Percentiles rank a stretch among this genome's conserved stretches.
These are phyloP conservation scores for Phytopythium sindhum DNA, from an alignment of 352 stramenopile genomes.

Conservation along the genomic window DNA sequence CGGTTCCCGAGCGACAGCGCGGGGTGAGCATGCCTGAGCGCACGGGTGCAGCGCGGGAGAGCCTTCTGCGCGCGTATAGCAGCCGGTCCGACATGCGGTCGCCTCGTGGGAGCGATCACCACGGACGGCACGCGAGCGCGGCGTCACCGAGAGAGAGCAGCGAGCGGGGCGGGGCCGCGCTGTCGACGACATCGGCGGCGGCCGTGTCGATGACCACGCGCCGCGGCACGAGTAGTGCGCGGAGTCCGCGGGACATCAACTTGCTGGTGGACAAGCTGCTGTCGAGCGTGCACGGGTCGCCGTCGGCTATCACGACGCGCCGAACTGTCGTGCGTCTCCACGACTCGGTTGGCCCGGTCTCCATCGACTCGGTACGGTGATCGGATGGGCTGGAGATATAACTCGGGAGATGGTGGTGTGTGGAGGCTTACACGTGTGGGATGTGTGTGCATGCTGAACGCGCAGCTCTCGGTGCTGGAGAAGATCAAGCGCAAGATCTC, in stretches of 20 bases:
- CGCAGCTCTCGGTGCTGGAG: constrained; percentile 63
- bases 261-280: constrained; percentile 56
- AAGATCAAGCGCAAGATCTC: constrained; percentile 77
- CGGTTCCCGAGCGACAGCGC: constrained; percentile 4
- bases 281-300: constrained; percentile 41
- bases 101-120: background rate
- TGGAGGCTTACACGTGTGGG: background rate
- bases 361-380: constrained; percentile 33
- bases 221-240: constrained; percentile 15
- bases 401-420: background rate
- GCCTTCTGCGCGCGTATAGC: constrained; percentile 5
- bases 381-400: background rate
- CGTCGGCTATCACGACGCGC: constrained; percentile 53
- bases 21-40: constrained; percentile 3
- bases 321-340: constrained; percentile 54
- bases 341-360: constrained; percentile 26
- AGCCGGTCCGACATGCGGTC: background rate
- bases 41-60: background rate
- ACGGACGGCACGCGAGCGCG: background rate
- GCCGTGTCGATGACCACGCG: constrained; percentile 30
- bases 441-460: background rate
- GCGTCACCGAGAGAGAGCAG: constrained; percentile 9
- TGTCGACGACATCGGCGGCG: constrained; percentile 20
- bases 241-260: constrained; percentile 43
- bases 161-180: constrained; percentile 1